Evolutionary conservation across 768 basidiomycete species (phyloP).

Genomic region (Podaxis mareebaensis): DNA sequence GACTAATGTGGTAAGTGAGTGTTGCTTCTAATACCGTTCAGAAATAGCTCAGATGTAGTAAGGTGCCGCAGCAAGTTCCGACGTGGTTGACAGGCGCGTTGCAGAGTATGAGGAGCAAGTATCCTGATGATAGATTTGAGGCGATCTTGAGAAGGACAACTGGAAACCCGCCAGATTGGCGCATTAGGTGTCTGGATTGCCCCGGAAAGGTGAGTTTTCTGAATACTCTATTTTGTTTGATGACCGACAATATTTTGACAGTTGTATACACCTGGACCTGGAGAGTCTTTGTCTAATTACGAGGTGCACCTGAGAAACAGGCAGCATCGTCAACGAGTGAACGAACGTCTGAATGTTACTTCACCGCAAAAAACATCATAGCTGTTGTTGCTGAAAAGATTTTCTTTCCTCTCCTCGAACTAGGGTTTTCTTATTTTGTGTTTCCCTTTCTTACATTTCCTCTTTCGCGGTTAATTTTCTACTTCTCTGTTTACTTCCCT

Average conservation of each 20-base stretch:
- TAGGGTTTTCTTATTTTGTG: constrained; percentile 13
- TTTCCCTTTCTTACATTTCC: constrained; percentile 4
- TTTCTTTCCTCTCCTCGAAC: constrained; percentile 1
- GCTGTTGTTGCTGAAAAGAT: constrained; percentile 14
- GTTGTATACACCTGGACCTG: constrained; percentile 91
- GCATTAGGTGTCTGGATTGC: constrained; percentile 88
- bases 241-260: constrained; percentile 30
- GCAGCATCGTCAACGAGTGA: constrained; percentile 74
- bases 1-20: constrained; percentile 11
- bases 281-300: constrained; percentile 84
- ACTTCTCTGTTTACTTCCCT: constrained; percentile 16
- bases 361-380: constrained; percentile 15
- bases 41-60: not conserved
- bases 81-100: constrained; percentile 73
- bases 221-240: not conserved
- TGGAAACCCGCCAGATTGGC: constrained; percentile 75
- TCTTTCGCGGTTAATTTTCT: constrained; percentile 14
- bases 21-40: not conserved
- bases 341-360: constrained; percentile 45
- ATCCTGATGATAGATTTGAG: constrained; percentile 83
- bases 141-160: constrained; percentile 64
- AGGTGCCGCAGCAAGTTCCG: constrained; percentile 47
- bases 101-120: constrained; percentile 65
- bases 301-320: constrained; percentile 91
- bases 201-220: constrained; percentile 76